Evolutionary conservation across 108 stramenopile genomes (phyloP).

Genomic region (Fistulifera pelliculosa): DNA sequence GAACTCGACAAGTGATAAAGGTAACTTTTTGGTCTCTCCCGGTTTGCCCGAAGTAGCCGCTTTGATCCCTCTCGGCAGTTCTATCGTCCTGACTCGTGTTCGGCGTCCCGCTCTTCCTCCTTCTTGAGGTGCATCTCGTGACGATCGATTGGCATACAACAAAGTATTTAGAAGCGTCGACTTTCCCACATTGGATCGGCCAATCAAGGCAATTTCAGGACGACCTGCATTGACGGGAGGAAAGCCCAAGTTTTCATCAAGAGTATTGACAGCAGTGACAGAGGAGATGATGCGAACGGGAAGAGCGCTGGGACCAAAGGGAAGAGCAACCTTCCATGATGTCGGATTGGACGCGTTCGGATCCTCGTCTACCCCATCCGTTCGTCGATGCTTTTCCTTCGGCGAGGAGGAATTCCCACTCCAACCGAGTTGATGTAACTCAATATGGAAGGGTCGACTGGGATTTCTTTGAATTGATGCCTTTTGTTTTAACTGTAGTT

Average conservation of each 20-base stretch:
- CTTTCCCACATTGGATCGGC: constrained; percentile 80
- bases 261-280: background rate
- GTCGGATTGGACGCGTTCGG: background rate
- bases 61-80: constrained; percentile 66
- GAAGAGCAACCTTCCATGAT: constrained; percentile 2
- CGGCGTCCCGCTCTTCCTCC: constrained; percentile 4
- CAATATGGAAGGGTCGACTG: constrained; percentile 48
- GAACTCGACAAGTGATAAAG: constrained; percentile 57
- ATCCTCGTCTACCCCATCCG: background rate
- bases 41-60: constrained; percentile 52
- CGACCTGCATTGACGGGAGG: background rate
- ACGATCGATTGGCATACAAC: constrained; percentile 30
- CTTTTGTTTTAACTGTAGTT: background rate
- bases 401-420: constrained; percentile 36
- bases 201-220: constrained; percentile 44
- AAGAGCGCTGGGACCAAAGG: constrained; percentile 6
- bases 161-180: constrained; percentile 66
- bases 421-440: constrained; percentile 53
- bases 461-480: constrained; percentile 24
- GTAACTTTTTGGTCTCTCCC: constrained; percentile 63
- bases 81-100: constrained; percentile 17
- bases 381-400: constrained; percentile 5
- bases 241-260: constrained; percentile 5
- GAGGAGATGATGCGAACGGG: constrained; percentile 6
- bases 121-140: background rate